Base-by-base conservation (phyloP, 31 red algal species). In the Asparagopsis taxiformis region DNA sequence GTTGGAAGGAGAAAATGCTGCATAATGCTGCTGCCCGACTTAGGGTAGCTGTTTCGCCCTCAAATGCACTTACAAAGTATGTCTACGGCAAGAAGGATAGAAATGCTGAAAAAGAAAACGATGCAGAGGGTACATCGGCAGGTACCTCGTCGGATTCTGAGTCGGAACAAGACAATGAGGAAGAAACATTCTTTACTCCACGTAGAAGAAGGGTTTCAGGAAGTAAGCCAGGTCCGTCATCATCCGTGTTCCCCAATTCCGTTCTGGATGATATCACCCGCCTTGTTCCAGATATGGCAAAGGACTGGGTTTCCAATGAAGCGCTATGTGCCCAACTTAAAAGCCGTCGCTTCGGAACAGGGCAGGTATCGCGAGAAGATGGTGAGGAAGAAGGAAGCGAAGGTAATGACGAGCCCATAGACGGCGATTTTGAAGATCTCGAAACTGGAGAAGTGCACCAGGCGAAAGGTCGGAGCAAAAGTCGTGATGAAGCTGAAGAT, bases 281-380 rank as follows among this genome's bases (percentile, higher is more conserved):
- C 31, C 68, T 93, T 15, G 34, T 80, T 23, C 80, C 82, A 1
- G 60, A 85, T 46, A 54, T 55, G 10, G 69, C 72, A 3, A 57
- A 64, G 37, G 52, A 93, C 62, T 93, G 90, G 90, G 55, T 76
- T 21, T 44, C 74, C 34, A 70, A 93, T 57, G 53, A 79, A 31
- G 24, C 59, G n/a, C 51, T 65, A 1, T 77, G 80, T 46, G 57
- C 50, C 16, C 53, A 38, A 20, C 72, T 94, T 0, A 62, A 65
- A n/a, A 49, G 59, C n/a, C 55, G 49, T 48, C 69, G 91, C 6
- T 94, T 85, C 53, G 91, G 71, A 19, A 94, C 91, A 46, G 91
- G 91, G 15, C 80, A 92, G 49, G 32, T 20, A 13, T 46, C 41
- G 8, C 41, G 41, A 13, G 41, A 46, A 82, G 75, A 50, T 31